Evolutionary conservation across 1,284 basidiomycete species (phyloP).

Genomic region (Porodaedalea pini): DNA sequence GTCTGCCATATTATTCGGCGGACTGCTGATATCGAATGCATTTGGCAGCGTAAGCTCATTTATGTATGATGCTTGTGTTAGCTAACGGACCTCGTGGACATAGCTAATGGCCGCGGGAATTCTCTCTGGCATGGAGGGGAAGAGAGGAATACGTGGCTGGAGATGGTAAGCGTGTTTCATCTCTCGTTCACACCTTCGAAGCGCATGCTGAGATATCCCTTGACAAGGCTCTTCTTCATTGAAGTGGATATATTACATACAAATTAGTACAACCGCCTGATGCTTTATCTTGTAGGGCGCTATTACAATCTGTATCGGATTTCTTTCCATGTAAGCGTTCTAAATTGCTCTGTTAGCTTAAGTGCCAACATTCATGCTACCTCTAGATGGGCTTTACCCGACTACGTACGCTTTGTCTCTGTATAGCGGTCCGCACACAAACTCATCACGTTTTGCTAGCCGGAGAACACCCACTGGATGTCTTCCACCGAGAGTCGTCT

Average conservation of each 20-base stretch:
- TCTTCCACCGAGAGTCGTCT: conserved; percentile 53
- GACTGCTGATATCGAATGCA: conserved; percentile 68
- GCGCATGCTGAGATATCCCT: background rate
- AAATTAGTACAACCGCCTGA: no score
- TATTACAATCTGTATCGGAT: conserved; percentile 53
- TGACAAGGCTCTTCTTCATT: conserved; percentile 59
- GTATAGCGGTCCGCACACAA: no score
- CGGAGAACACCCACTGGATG: conserved; percentile 66
- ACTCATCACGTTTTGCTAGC: conserved; percentile 36
- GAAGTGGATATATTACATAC: conserved; percentile 41
- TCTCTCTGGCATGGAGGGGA: conserved; percentile 64
- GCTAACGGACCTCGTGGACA: background rate
- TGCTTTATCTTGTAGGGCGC: conserved; percentile 40
- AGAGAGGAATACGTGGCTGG: conserved; percentile 67
- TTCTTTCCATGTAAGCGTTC: conserved; percentile 50
- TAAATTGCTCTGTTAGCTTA: background rate
- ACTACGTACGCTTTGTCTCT: conserved; percentile 25
- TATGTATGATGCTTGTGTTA: conserved; percentile 15
- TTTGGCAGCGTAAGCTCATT: conserved; percentile 58
- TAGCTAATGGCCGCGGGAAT: conserved; percentile 72
- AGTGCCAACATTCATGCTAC: no score
- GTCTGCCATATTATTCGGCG: conserved; percentile 64
- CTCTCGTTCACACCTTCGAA: background rate
- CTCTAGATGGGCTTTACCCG: conserved; percentile 25
- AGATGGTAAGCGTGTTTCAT: conserved; percentile 44